phyloP scores from a whole-genome alignment of 129 eudicot species.

The Glebionis coronaria region DNA sequence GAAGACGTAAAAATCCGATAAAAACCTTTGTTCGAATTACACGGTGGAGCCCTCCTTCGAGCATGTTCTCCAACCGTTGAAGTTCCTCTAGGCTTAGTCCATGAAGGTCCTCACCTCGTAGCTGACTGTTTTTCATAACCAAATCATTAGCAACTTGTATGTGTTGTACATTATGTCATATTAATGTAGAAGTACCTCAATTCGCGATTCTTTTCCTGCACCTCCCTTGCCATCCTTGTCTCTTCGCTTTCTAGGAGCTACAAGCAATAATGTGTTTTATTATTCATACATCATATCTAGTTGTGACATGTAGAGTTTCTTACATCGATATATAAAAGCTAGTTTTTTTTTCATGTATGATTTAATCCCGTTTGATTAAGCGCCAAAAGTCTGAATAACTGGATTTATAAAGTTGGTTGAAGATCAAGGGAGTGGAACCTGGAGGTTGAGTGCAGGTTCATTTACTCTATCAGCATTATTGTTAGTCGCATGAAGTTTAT shows the following conservation, averaged over 20 bases:
- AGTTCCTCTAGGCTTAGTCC: slow-evolving; percentile 56
- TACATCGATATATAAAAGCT: too few relatives aligned
- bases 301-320: not conserved
- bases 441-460: slow-evolving; percentile 42
- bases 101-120: slow-evolving; percentile 65
- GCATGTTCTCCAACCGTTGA: slow-evolving; percentile 48
- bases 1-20: not conserved
- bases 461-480: slow-evolving; percentile 25
- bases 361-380: not conserved
- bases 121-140: slow-evolving; percentile 33
- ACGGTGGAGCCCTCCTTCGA: slow-evolving; percentile 51
- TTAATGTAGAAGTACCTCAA: slow-evolving; percentile 37
- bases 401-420: not conserved
- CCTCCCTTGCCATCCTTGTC: slow-evolving; percentile 39
- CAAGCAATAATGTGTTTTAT: not conserved
- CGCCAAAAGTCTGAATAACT: too few relatives aligned
- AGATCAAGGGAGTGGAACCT: slow-evolving; percentile 30
- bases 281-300: not conserved
- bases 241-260: slow-evolving; percentile 45
- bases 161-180: too few relatives aligned
- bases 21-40: slow-evolving; percentile 51
- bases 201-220: slow-evolving; percentile 44
- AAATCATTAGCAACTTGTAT: slow-evolving; percentile 9
- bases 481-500: slow-evolving; percentile 41
- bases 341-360: not conserved